A percentile compares a stretch with the other conserved stretches of the same genome.
These are phyloP conservation scores for Saturnispora hagleri DNA, from an alignment of 805 yeast genomes.

Conservation along the genomic window DNA sequence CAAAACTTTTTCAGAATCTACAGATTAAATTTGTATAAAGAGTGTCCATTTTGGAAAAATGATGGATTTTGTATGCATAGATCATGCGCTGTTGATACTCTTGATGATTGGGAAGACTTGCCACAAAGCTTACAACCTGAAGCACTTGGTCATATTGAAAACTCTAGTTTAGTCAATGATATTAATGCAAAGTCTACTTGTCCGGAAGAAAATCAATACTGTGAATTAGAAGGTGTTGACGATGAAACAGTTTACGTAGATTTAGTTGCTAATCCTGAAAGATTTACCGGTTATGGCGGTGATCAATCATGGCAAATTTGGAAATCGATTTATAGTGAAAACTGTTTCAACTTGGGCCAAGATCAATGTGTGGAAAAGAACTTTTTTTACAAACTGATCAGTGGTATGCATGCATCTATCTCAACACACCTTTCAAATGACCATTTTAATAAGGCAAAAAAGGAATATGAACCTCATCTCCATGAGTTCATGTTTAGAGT, in stretches of 20 bases:
- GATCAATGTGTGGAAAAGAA: constrained; percentile 77
- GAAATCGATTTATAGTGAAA: constrained; percentile 86
- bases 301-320: constrained; percentile 86
- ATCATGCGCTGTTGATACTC: constrained; percentile 82
- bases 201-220: constrained; percentile 40
- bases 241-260: constrained; percentile 77
- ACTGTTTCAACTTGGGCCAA: constrained; percentile 50
- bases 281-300: constrained; percentile 95
- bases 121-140: constrained; percentile 72
- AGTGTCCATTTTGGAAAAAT: constrained; percentile 83
- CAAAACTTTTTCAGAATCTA: constrained; percentile 84
- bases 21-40: constrained; percentile 70
- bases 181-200: constrained; percentile 18
- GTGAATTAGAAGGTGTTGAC: constrained; percentile 50
- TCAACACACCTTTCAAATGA: constrained; percentile 89
- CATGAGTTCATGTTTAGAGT: constrained; percentile 80
- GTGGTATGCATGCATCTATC: constrained; percentile 94
- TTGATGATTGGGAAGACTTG: constrained; percentile 61
- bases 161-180: constrained; percentile 27
- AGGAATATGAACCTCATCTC: constrained; percentile 77
- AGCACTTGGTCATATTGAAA: constrained; percentile 46
- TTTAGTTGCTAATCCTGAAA: constrained; percentile 80
- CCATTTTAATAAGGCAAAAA: constrained; percentile 57
- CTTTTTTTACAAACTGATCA: constrained; percentile 74
- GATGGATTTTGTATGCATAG: constrained; percentile 77